Conservation (phyloP, 108 stramenopile species). For the Bacterosira constricta region DNA sequence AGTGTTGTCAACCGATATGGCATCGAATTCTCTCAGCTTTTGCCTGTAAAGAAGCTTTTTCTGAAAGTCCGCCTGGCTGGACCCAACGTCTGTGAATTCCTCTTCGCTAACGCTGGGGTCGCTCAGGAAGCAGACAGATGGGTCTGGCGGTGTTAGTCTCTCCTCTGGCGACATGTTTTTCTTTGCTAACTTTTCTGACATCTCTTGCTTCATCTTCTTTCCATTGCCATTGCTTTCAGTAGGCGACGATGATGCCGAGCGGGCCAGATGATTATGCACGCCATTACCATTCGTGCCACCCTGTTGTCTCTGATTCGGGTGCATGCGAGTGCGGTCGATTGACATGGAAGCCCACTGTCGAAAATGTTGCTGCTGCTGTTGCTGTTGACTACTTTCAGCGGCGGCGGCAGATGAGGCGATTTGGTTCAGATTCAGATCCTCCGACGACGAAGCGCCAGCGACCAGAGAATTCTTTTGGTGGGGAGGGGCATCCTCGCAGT, state of each 20-base stretch:
- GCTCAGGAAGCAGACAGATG: constrained; percentile 16
- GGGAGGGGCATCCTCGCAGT: not conserved
- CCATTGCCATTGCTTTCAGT: too few relatives aligned
- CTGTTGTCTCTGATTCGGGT: too few relatives aligned
- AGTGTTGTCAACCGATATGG: constrained; percentile 13
- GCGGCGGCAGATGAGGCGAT: not conserved
- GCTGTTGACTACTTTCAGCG: not conserved
- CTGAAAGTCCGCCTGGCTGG: constrained; percentile 6
- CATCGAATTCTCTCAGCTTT: constrained; percentile 1
- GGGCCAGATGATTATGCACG: too few relatives aligned
- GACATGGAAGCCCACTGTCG: not conserved
- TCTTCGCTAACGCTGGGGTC: constrained; percentile 20
- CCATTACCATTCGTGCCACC: too few relatives aligned
- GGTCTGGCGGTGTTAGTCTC: not conserved
- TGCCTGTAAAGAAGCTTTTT: constrained; percentile 20
- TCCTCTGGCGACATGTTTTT: not conserved
- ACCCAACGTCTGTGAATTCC: not conserved
- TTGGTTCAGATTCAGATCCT: not conserved
- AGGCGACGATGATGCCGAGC: too few relatives aligned
- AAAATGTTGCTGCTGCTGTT: not conserved
- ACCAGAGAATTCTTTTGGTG: not conserved
- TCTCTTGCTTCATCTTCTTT: not conserved
- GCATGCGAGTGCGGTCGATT: too few relatives aligned
- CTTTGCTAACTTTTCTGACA: not conserved
- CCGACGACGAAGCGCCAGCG: not conserved